These are phyloP conservation scores for Macadamia tetraphylla DNA, from an alignment of 164 flowering plant genomes.

Conservation along the genomic window DNA sequence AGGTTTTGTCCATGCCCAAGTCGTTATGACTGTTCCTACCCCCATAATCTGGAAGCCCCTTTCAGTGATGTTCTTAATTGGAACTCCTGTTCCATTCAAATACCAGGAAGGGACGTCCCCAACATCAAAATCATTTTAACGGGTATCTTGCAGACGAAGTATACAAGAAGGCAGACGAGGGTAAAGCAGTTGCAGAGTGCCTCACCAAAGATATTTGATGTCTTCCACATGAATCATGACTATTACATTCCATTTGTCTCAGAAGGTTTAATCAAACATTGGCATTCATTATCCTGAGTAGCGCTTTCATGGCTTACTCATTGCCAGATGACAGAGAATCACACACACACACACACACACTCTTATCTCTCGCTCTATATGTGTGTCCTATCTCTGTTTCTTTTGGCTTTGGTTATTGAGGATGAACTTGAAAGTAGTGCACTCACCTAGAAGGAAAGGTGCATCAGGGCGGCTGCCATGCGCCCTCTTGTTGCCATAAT, in stretches of 20 bases:
- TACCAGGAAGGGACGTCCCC: conserved; percentile 18
- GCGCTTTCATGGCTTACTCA: too few species aligned
- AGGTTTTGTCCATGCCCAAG: conserved; percentile 19
- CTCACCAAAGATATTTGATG: conserved; percentile 21
- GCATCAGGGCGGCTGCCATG: conserved; percentile 29
- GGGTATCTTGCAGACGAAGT: conserved; percentile 15
- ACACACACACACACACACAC: too few species aligned
- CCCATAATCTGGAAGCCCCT: conserved; percentile 17
- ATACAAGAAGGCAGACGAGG: conserved; percentile 15
- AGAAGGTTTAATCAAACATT: conserved; percentile 15
- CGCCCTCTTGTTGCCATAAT: conserved; percentile 45
- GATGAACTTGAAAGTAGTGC: conserved; percentile 40
- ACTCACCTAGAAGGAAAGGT: conserved; percentile 32
- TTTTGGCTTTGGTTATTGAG: not conserved
- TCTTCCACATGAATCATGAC: conserved; percentile 20
- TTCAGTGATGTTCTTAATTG: conserved; percentile 22
- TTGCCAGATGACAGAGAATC: too few species aligned
- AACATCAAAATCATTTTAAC: conserved; percentile 19
- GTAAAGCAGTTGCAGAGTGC: conserved; percentile 16
- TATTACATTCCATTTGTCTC: conserved; percentile 20
- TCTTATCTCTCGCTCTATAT: too few species aligned
- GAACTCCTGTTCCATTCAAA: conserved; percentile 17
- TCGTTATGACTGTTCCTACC: conserved; percentile 16
- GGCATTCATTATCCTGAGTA: not conserved
- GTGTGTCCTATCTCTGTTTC: too few species aligned